Base-by-base conservation (phyloP, 2,329 filamentous ascomycete species). In the Elsinoe necatrix region DNA sequence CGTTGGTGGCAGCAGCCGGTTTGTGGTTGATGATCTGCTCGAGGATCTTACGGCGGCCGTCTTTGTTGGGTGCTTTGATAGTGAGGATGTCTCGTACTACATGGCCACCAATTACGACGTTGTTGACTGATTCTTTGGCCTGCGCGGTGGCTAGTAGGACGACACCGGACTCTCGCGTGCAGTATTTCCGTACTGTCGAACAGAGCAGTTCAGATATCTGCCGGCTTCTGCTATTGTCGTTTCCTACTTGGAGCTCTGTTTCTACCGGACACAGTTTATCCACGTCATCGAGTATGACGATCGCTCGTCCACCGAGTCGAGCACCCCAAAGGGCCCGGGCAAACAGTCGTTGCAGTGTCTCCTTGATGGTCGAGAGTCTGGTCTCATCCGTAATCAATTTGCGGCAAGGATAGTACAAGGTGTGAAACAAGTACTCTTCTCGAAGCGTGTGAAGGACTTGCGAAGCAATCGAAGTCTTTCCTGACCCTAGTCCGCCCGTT, bases 231-330 rank as follows among this genome's bases (percentile, higher is more conserved):
- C 89, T 89, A 66, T 98, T 97, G 63, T 97, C 90, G 59, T 90
- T 91, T 60, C 89, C 89, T 3, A 95, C 88, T 70, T 96, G 89
- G 11, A 98, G 78, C 69, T 98, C 93, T 0, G 91, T 96, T 71
- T 98, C 95, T 0, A 85, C 86, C 0, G 93, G 92, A 67, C 92
- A 97, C 1, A 98, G 77, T 65, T 89, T 89, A 71, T 98, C 93
- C 5, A 98, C 73, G 65, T 98, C 93, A 66, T 98, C 93, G 1
- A 98, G 76, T 50, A 98, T 82, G 18, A 98, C 87, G 2, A 97
- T 69, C 0, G 91, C 82, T 60, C 83, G 85, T 3, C 93, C 93
- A 20, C 90, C 91, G 0, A 93, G 78, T 59, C 92, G 81, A 34
- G 92, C 89, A 35, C 89, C 90, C 93, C 93, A 98, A 41, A 87